Evolutionary conservation across 2,329 filamentous ascomycete genomes (phyloP), one percentile per base, ranked within the genome.

Genomic region (Podosphaera xanthii): DNA sequence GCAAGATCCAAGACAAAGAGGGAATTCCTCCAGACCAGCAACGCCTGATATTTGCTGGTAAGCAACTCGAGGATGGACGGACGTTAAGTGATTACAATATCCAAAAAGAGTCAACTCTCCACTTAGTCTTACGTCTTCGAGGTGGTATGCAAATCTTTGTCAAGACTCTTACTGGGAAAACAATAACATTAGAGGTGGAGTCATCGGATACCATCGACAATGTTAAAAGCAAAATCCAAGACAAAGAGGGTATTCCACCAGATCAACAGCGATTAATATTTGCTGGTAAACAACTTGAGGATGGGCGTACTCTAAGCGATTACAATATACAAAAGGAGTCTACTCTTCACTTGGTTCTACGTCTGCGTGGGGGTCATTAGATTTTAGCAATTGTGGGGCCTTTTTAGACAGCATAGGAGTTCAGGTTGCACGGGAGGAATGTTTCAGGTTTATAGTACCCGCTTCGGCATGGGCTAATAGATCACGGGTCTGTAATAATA

Each of bases 31-130:
- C 82, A 42, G 82, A 85, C 68, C 82, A 85, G 70, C 82, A 84
- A 70, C 79, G 81, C 70, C 73, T 84, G 59, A 84, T 85, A 68
- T 84, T 84, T 64, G 81, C 81, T 66, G 81, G 81, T 65, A 84
- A 84, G 76, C 81, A 84, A 72, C 67, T 84, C 56, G 83, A 87
- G 70, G 84, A 89, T 67, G 85, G 85, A 59, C 82, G 85, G 34
- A 89, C 86, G 1, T 74, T 90, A n/a, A 83, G 80, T n/a, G 86
- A 89, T 69, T 90, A 90, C 78, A 90, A 90, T 74, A 91, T 91
- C 62, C 87, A 92, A 72, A 86, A 86, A 72, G 83, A 86, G 69
- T 83, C 80, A 4, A 86, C 83, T 1, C 76, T 86, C 10, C 83
- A 86, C 71, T 71, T 86, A 65, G 82, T 86, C 57, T 79, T 86